These are phyloP conservation scores for Hypoxylon sp. DNA, from an alignment of 2,329 filamentous ascomycete species.

Conservation along the genomic window DNA sequence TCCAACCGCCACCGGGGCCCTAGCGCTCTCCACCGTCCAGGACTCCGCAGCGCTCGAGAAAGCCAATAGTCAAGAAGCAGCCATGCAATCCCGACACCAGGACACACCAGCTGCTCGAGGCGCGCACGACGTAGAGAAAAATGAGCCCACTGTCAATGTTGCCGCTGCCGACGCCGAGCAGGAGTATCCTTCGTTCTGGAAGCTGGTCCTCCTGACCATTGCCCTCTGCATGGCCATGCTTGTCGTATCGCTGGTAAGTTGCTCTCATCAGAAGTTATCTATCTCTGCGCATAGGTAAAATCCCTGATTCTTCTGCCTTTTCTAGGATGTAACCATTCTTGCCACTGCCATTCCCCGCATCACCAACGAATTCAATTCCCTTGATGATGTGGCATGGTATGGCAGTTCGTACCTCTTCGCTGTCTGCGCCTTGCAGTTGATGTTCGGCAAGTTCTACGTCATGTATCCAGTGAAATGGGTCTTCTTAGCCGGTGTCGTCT, in stretches of 20 bases:
- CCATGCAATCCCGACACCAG: slow-evolving; percentile 21
- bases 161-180: slow-evolving; percentile 15
- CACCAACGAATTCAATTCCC: slow-evolving; percentile 50
- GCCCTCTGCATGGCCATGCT: slow-evolving; percentile 42
- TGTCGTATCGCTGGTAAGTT: slow-evolving; percentile 36
- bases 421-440: slow-evolving; percentile 34
- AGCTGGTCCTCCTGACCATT: slow-evolving; percentile 30
- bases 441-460: slow-evolving; percentile 37
- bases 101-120: slow-evolving; percentile 14
- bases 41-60: slow-evolving; percentile 14
- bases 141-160: slow-evolving; percentile 13
- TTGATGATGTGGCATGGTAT: slow-evolving; percentile 51
- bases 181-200: slow-evolving; percentile 36
- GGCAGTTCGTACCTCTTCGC: slow-evolving; percentile 39
- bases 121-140: slow-evolving; percentile 28
- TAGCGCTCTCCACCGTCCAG: not conserved
- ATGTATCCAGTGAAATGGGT: slow-evolving; percentile 39
- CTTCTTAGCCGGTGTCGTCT: slow-evolving; percentile 27
- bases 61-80: slow-evolving; percentile 16
- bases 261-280: not conserved
- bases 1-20: slow-evolving; percentile 12
- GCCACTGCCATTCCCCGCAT: slow-evolving; percentile 51
- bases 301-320: slow-evolving; percentile 9
- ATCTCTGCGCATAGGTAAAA: not conserved
- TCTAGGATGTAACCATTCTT: slow-evolving; percentile 43